Percentiles rank a stretch among this genome's conserved stretches.
Evolutionary conservation across 2,329 filamentous ascomycete genomes (phyloP).

Genomic region (Apiospora phragmitis): DNA sequence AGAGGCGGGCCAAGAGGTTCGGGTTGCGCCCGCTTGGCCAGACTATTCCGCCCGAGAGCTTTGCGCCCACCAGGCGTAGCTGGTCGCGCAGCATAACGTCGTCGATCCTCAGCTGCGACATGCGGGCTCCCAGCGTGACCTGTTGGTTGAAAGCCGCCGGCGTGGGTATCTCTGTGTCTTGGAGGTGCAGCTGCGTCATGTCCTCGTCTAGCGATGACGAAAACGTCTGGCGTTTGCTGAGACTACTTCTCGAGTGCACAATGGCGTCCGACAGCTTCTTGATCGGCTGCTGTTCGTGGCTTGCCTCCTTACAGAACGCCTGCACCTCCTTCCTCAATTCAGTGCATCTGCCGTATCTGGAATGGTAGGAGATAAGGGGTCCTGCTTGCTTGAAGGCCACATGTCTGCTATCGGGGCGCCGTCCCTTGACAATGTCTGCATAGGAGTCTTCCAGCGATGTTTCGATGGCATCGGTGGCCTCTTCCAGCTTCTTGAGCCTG

Average conservation of each 20-base stretch:
- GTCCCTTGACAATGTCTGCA: not conserved
- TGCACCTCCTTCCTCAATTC: not conserved
- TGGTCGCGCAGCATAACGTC: conserved; percentile 16
- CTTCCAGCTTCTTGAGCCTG: not conserved
- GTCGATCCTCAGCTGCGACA: conserved; percentile 21
- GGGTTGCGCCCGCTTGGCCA: not conserved
- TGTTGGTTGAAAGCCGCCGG: conserved; percentile 22
- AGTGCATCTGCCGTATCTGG: not conserved
- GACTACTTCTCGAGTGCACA: conserved; percentile 15
- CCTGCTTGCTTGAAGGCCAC: not conserved
- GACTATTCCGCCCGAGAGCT: not conserved
- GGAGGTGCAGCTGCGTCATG: conserved; percentile 20
- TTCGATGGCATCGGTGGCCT: not conserved
- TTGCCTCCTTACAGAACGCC: conserved; percentile 38
- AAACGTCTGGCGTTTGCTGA: conserved; percentile 10
- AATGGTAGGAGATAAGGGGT: not conserved
- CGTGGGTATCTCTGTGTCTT: conserved; percentile 22
- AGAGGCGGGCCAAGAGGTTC: not conserved
- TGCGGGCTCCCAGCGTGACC: not conserved
- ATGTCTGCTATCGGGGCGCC: not conserved
- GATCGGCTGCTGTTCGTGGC: conserved; percentile 35
- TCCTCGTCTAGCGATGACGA: conserved; percentile 13
- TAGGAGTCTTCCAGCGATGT: not conserved
- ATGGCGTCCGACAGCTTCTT: conserved; percentile 38
- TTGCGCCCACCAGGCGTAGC: not conserved